These are phyloP conservation scores for Geotrichum histeridarum DNA, from an alignment of 1,139 yeast genomes.

Conservation along the genomic window DNA sequence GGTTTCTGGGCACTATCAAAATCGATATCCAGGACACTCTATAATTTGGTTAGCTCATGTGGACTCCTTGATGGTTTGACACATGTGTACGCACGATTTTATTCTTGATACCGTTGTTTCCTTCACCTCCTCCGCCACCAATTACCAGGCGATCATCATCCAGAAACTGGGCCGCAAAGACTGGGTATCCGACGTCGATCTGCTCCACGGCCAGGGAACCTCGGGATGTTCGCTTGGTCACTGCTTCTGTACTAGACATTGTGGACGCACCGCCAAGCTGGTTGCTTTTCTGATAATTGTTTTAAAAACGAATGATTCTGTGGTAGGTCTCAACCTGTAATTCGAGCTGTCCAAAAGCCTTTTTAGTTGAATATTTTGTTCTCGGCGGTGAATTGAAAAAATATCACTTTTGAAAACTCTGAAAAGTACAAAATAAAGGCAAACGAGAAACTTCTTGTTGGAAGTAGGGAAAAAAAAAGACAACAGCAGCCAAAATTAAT, in stretches of 20 bases:
- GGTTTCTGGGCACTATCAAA: slow-evolving; percentile 16
- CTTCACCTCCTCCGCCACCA: slow-evolving; percentile 96
- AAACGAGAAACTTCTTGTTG: no score
- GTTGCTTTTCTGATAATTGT: no score
- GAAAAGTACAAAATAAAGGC: no score
- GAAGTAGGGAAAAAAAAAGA: no score
- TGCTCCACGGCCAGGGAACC: neutral
- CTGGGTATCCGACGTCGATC: slow-evolving; percentile 67
- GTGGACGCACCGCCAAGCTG: neutral
- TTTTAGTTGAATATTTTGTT: no score
- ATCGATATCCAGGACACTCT: slow-evolving; percentile 24
- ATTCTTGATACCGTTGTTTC: slow-evolving; percentile 80
- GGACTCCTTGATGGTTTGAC: no score
- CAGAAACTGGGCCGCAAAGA: slow-evolving; percentile 70
- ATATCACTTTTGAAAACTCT: no score
- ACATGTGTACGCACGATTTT: slow-evolving; percentile 44
- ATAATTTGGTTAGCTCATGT: neutral
- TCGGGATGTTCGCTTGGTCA: neutral
- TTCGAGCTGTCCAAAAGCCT: no score
- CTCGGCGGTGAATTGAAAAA: no score
- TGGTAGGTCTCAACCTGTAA: no score
- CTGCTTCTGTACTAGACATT: neutral
- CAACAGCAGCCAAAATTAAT: no score
- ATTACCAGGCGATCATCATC: slow-evolving; percentile 59
- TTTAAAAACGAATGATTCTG: no score